phyloP scores from a whole-genome alignment of 1,284 basidiomycete genomes.

The Phellopilus nigrolimitatus region DNA sequence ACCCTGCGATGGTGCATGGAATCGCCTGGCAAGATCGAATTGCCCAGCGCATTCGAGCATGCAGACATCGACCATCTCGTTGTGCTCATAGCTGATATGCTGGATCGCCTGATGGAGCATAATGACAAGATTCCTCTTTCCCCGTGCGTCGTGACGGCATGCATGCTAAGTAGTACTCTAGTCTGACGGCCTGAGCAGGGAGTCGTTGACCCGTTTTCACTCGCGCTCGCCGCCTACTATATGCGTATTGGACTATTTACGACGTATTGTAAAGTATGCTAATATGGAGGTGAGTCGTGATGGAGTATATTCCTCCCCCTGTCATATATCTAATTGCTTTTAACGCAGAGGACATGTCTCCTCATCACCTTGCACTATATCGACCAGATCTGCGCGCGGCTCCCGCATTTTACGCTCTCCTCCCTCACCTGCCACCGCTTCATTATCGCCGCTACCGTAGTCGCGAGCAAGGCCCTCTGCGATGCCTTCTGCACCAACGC shows the following conservation, averaged over 20 bases:
- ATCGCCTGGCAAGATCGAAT: slow-evolving; percentile 65
- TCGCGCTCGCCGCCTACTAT: slow-evolving; percentile 85
- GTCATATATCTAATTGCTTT: slow-evolving; percentile 29
- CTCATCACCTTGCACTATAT: slow-evolving; percentile 90
- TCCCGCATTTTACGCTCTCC: slow-evolving; percentile 84
- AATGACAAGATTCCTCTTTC: slow-evolving; percentile 89
- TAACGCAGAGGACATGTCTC: slow-evolving; percentile 74
- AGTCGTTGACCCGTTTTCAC: slow-evolving; percentile 89
- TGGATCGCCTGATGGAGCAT: slow-evolving; percentile 85
- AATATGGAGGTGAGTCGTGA: slow-evolving; percentile 74
- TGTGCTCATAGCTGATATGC: slow-evolving; percentile 89
- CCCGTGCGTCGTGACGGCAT: slow-evolving; percentile 48
- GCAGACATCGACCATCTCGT: slow-evolving; percentile 78
- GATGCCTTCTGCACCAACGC: slow-evolving; percentile 92
- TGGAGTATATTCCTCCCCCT: not conserved
- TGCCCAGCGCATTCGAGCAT: slow-evolving; percentile 72
- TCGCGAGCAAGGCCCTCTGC: slow-evolving; percentile 87
- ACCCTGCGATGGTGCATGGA: slow-evolving; percentile 36
- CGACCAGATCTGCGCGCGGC: slow-evolving; percentile 86
- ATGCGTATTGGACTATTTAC: slow-evolving; percentile 82
- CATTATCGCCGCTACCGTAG: slow-evolving; percentile 83
- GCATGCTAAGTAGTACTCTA: slow-evolving; percentile 21
- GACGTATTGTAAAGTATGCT: slow-evolving; percentile 87
- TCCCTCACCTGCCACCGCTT: slow-evolving; percentile 95
- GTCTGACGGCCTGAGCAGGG: slow-evolving; percentile 39